Conservation (phyloP, 2,329 filamentous ascomycete genomes). For the Aphanoascus verrucosus region DNA sequence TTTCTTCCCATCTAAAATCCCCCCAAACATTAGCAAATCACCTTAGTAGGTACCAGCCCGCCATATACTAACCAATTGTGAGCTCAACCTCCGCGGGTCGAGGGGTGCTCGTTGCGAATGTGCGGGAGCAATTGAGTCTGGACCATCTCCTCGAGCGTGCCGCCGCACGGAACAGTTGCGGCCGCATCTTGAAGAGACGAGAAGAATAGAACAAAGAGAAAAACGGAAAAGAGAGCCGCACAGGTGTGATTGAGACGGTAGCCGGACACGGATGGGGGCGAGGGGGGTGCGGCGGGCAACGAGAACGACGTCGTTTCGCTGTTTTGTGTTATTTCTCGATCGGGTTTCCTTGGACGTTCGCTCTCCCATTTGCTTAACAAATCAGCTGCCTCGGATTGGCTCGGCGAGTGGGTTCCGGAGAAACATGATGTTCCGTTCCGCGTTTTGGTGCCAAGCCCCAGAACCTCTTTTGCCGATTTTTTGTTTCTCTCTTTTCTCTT, state of each 20-base stretch:
- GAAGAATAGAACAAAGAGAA: constrained; percentile 13
- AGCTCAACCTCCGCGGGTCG: constrained; percentile 89
- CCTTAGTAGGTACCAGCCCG: constrained; percentile 47
- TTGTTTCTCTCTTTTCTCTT: constrained; percentile 15
- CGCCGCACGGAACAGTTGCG: constrained; percentile 53
- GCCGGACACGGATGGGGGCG: neutral
- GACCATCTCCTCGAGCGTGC: constrained; percentile 45
- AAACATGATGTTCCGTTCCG: constrained; percentile 22
- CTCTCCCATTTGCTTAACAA: constrained; percentile 20
- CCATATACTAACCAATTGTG: constrained; percentile 62
- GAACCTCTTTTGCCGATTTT: constrained; percentile 16
- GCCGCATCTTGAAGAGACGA: constrained; percentile 43
- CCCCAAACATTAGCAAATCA: constrained; percentile 27
- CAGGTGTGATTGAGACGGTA: neutral
- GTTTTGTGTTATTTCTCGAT: constrained; percentile 14
- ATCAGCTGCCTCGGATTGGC: constrained; percentile 32
- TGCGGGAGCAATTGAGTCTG: constrained; percentile 53
- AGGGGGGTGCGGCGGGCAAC: constrained; percentile 15
- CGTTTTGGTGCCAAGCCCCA: constrained; percentile 2
- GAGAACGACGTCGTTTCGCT: constrained; percentile 10
- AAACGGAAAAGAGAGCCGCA: constrained; percentile 9
- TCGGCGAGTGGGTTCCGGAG: constrained; percentile 23
- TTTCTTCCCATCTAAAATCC: constrained; percentile 76
- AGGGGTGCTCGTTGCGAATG: constrained; percentile 69
- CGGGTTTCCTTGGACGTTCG: constrained; percentile 10